Conservation (phyloP, 2,329 filamentous ascomycete species). For the Colletotrichum aenigma region DNA sequence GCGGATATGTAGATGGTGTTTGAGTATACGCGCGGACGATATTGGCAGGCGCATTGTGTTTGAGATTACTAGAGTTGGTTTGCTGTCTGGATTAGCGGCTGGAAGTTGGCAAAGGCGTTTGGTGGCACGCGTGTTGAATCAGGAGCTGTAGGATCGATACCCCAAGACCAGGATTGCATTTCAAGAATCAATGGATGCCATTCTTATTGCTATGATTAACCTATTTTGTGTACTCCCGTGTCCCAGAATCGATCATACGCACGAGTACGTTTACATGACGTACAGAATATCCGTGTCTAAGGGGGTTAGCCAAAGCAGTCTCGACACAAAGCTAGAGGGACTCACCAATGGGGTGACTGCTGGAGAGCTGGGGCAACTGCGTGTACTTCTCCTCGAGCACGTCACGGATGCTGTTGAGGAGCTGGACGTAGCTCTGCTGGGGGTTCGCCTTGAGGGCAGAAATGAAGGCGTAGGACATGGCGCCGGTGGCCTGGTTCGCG, state of each 20-base stretch:
- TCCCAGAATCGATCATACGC: background rate
- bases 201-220: background rate
- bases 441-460: slow-evolving; percentile 88
- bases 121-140: background rate
- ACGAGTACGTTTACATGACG: slow-evolving; percentile 1
- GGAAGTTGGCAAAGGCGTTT: background rate
- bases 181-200: background rate
- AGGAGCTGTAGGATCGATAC: background rate
- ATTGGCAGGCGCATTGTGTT: background rate
- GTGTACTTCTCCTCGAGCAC: slow-evolving; percentile 85
- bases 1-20: background rate
- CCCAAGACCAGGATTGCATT: background rate
- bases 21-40: background rate
- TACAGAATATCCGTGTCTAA: slow-evolving; percentile 18
- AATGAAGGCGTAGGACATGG: slow-evolving; percentile 99
- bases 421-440: slow-evolving; percentile 93
- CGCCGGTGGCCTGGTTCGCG: slow-evolving; percentile 85
- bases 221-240: background rate
- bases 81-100: background rate
- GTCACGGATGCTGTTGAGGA: slow-evolving; percentile 94
- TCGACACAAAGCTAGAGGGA: no score
- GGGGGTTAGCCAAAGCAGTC: background rate
- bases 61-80: background rate
- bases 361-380: slow-evolving; percentile 95
- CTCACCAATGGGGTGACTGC: slow-evolving; percentile 85